Percentiles rank a stretch among this genome's conserved stretches.
Evolutionary conservation across 495 filamentous ascomycete genomes (phyloP).

Genomic region (Glarea lozoyensis): DNA sequence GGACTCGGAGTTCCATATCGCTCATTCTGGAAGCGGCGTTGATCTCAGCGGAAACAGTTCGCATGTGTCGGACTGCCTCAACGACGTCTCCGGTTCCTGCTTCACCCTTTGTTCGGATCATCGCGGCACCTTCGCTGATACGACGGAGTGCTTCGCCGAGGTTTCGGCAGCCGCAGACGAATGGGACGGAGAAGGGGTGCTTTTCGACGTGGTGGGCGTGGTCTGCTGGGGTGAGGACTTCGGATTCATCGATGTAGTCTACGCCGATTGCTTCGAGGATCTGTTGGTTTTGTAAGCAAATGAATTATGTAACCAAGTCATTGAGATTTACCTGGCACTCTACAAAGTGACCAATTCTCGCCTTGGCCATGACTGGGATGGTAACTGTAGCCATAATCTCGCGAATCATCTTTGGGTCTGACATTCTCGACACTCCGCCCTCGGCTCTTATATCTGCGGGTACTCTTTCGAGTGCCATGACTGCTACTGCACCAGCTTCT

Average conservation of each 20-base stretch:
- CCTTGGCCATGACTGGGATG: slow-evolving; percentile 99
- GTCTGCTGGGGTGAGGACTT: slow-evolving; percentile 95
- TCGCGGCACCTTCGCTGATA: slow-evolving; percentile 89
- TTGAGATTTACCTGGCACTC: slow-evolving; percentile 67
- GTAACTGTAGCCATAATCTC: slow-evolving; percentile 96
- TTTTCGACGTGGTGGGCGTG: slow-evolving; percentile 88
- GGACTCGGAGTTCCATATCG: slow-evolving; percentile 59
- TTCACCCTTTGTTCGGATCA: slow-evolving; percentile 99
- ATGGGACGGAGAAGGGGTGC: slow-evolving; percentile 71
- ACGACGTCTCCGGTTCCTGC: slow-evolving; percentile 97
- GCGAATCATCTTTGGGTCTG: slow-evolving; percentile 89
- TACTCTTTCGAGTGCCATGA: slow-evolving; percentile 98
- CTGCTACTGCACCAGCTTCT: slow-evolving; percentile 88
- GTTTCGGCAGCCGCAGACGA: slow-evolving; percentile 96
- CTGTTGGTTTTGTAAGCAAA: slow-evolving; percentile 27
- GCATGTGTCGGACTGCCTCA: slow-evolving; percentile 94
- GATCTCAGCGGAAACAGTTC: slow-evolving; percentile 80
- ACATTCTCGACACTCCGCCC: slow-evolving; percentile 96
- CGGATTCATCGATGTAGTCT: slow-evolving; percentile 96
- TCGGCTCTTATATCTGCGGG: slow-evolving; percentile 90
- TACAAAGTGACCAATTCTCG: slow-evolving; percentile 93
- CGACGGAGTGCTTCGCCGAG: slow-evolving; percentile 87
- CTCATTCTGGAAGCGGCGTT: slow-evolving; percentile 52
- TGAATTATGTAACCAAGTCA: background rate
- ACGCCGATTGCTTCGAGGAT: slow-evolving; percentile 91